Evolutionary conservation across 371 early-diverging fungal species (phyloP).

Genomic region (Rhizopus microsporus): DNA sequence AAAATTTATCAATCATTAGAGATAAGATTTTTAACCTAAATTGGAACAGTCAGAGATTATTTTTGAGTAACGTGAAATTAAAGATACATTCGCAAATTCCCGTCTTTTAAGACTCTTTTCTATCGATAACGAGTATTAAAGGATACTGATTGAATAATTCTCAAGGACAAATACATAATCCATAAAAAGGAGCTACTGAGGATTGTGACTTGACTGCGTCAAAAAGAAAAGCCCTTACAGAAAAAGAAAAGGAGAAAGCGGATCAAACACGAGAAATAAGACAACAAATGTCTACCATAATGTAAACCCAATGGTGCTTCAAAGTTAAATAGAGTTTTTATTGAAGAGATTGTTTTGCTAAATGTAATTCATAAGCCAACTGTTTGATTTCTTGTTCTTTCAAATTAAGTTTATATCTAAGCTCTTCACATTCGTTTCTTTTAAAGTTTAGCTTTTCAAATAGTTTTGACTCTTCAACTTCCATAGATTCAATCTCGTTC

Average conservation of each 20-base stretch:
- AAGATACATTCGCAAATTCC: too few relatives aligned
- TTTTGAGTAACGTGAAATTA: too few relatives aligned
- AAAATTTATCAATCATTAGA: too few relatives aligned
- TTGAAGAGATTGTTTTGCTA: neutral
- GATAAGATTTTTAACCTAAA: too few relatives aligned
- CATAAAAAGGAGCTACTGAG: too few relatives aligned
- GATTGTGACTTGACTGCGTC: neutral
- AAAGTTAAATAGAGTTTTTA: neutral
- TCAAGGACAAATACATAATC: too few relatives aligned
- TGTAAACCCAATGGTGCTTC: too few relatives aligned
- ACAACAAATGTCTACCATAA: too few relatives aligned
- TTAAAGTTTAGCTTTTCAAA: conserved; percentile 3
- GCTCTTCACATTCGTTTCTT: conserved; percentile 7
- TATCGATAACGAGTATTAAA: too few relatives aligned
- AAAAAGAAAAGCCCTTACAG: neutral
- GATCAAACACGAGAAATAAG: neutral
- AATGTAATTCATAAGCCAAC: conserved; percentile 16
- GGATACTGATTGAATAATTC: too few relatives aligned
- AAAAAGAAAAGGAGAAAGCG: conserved; percentile 1
- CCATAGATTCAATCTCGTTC: conserved; percentile 33
- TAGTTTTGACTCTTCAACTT: conserved; percentile 12
- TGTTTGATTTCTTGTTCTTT: conserved; percentile 23
- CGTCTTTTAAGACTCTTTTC: too few relatives aligned
- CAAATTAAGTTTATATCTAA: conserved; percentile 7
- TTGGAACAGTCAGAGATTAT: too few relatives aligned